Percentiles rank a stretch among this genome's conserved stretches.
phyloP scores from a whole-genome alignment of 176 grass and related monocot species.

The Paspalum notatum region DNA sequence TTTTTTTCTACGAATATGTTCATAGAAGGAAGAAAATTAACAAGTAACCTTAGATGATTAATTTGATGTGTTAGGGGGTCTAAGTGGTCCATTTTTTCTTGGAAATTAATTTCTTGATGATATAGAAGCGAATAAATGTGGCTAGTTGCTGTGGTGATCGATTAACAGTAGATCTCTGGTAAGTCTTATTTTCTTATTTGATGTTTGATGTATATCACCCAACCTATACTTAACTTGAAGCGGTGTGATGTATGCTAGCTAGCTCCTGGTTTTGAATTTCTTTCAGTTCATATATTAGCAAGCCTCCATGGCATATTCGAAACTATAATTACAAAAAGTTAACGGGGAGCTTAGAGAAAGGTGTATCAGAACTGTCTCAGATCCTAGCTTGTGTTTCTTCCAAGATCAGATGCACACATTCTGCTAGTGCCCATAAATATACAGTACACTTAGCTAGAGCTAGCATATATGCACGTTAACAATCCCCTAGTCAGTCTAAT shows the following conservation, averaged over 20 bases:
- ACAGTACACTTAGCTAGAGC: too few relatives aligned
- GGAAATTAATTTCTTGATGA: background rate
- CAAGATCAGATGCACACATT: background rate
- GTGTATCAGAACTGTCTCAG: background rate
- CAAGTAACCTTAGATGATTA: background rate
- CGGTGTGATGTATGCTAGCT: background rate
- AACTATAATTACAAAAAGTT: background rate
- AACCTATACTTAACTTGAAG: background rate
- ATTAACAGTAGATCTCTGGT: background rate
- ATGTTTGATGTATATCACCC: background rate
- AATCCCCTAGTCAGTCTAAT: background rate
- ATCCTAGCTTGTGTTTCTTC: slow-evolving; percentile 22
- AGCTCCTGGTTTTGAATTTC: background rate
- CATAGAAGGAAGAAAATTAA: background rate
- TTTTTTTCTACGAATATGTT: background rate
- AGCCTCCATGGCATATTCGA: background rate
- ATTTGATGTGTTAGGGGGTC: background rate
- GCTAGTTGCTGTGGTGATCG: background rate
- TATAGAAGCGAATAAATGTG: background rate
- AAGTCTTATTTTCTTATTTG: background rate
- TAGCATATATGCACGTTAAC: background rate
- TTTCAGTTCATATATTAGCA: background rate
- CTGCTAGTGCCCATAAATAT: slow-evolving; percentile 23
- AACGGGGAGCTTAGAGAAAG: background rate
- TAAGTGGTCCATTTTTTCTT: background rate